phyloP scores from a whole-genome alignment of 768 basidiomycete species.

The Dentipellis fragilis region DNA sequence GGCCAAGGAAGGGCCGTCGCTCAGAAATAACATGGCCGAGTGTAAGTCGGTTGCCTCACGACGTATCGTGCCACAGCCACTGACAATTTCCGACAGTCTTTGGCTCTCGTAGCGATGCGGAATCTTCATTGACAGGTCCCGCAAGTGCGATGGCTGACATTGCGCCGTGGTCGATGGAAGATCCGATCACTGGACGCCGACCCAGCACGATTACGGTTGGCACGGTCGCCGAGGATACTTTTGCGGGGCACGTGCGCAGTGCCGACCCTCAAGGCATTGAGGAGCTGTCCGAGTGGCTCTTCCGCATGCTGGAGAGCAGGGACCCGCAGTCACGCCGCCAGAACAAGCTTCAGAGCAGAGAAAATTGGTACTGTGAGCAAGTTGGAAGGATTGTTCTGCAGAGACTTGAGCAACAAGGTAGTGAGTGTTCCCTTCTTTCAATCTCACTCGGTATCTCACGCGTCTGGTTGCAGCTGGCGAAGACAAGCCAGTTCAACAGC shows the following conservation, averaged over 20 bases:
- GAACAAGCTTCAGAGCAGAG: background rate
- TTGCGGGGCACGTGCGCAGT: slow-evolving; percentile 23
- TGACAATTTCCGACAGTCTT: background rate
- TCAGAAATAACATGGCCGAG: background rate
- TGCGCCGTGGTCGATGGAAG: background rate
- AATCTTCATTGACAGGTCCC: background rate
- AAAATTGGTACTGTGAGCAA: slow-evolving; percentile 20
- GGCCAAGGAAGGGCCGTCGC: background rate
- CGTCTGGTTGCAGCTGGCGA: slow-evolving; percentile 32
- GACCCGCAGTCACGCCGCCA: background rate
- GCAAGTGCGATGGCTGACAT: background rate
- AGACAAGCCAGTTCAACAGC: slow-evolving; percentile 55
- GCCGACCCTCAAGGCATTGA: slow-evolving; percentile 33
- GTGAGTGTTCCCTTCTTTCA: slow-evolving; percentile 8
- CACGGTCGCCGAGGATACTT: slow-evolving; percentile 25
- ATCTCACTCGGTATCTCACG: slow-evolving; percentile 1
- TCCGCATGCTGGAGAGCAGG: slow-evolving; percentile 23
- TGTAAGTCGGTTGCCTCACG: background rate
- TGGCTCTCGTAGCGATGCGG: background rate
- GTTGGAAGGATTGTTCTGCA: slow-evolving; percentile 22
- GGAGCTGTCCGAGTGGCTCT: slow-evolving; percentile 43
- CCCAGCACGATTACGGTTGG: slow-evolving; percentile 1
- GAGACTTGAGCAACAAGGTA: background rate
- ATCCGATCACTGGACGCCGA: background rate
- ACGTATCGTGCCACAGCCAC: background rate